Evolutionary conservation across 768 basidiomycete species (phyloP).

Genomic region (Phylloporus rhodoxanthus): DNA sequence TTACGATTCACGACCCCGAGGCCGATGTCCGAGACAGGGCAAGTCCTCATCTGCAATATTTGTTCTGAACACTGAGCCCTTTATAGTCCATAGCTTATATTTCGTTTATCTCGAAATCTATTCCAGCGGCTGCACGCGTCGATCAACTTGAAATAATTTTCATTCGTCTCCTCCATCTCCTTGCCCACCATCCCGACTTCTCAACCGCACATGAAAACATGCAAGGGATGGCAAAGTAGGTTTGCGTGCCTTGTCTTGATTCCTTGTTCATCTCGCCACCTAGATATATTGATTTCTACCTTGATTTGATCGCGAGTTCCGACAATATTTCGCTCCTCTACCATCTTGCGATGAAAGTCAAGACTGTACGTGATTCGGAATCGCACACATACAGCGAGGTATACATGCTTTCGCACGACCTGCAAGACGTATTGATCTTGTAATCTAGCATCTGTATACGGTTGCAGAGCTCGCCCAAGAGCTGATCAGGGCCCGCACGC

Average conservation of each 20-base stretch:
- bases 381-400: constrained; percentile 69
- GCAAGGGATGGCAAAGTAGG: constrained; percentile 76
- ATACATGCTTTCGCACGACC: constrained; percentile 4
- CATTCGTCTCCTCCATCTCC: constrained; percentile 76
- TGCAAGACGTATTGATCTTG: background rate
- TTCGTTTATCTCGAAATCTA: constrained; percentile 38
- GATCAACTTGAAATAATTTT: constrained; percentile 78
- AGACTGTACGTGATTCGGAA: constrained; percentile 79
- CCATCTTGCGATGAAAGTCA: constrained; percentile 73
- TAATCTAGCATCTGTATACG: constrained; percentile 72
- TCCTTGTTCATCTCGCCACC: background rate
- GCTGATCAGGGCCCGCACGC: constrained; percentile 65
- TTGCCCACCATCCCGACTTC: constrained; percentile 96
- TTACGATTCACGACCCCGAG: constrained; percentile 90
- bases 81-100: constrained; percentile 57
- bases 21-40: constrained; percentile 68
- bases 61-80: background rate
- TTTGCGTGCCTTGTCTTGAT: background rate
- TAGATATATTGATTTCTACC: constrained; percentile 87
- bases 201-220: constrained; percentile 59
- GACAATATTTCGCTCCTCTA: constrained; percentile 84
- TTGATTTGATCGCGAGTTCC: constrained; percentile 66
- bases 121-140: constrained; percentile 49
- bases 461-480: constrained; percentile 87
- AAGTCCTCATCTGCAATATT: constrained; percentile 14